These are phyloP conservation scores for Alternaria longipes DNA, from an alignment of 2,329 filamentous ascomycete species.

Conservation along the genomic window DNA sequence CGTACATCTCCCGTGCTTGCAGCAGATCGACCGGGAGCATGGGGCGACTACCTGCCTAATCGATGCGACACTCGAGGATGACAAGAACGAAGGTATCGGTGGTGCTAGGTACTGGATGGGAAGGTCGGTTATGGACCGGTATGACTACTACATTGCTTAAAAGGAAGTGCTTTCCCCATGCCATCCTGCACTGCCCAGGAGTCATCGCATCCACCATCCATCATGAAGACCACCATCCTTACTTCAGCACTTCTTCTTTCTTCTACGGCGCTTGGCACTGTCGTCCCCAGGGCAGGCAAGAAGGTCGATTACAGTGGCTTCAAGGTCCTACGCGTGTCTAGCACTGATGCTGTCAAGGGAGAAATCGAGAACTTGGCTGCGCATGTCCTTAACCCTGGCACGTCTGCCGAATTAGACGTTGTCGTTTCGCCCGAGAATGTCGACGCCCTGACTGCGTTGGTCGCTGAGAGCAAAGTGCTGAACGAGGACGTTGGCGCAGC, in stretches of 20 bases:
- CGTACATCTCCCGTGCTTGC: slow-evolving; percentile 34
- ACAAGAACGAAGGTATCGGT: slow-evolving; percentile 13
- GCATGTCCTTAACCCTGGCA: slow-evolving; percentile 46
- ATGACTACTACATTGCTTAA: slow-evolving; percentile 22
- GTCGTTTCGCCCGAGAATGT: slow-evolving; percentile 48
- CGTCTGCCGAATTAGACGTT: slow-evolving; percentile 41
- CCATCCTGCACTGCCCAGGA: slow-evolving; percentile 7
- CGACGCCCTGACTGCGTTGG: slow-evolving; percentile 41
- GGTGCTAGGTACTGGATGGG: slow-evolving; percentile 24
- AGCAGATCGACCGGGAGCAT: slow-evolving; percentile 18
- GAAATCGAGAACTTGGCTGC: slow-evolving; percentile 44
- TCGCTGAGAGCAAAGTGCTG: slow-evolving; percentile 38
- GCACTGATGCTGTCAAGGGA: slow-evolving; percentile 33
- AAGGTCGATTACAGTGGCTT: slow-evolving; percentile 51
- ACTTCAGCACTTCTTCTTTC: slow-evolving; percentile 36
- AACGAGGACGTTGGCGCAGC: slow-evolving; percentile 48
- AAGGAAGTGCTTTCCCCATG: slow-evolving; percentile 10
- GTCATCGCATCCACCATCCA: slow-evolving; percentile 16
- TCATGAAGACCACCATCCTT: slow-evolving; percentile 43
- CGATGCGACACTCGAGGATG: slow-evolving; percentile 21
- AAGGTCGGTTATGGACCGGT: slow-evolving; percentile 24
- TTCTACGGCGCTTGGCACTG: slow-evolving; percentile 34
- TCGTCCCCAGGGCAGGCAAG: slow-evolving; percentile 37
- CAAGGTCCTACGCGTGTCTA: slow-evolving; percentile 45
- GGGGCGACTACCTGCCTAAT: slow-evolving; percentile 37